Evolutionary conservation across 2,329 filamentous ascomycete species (phyloP), one percentile per base, ranked within the genome.

Genomic region (Septoria linicola): DNA sequence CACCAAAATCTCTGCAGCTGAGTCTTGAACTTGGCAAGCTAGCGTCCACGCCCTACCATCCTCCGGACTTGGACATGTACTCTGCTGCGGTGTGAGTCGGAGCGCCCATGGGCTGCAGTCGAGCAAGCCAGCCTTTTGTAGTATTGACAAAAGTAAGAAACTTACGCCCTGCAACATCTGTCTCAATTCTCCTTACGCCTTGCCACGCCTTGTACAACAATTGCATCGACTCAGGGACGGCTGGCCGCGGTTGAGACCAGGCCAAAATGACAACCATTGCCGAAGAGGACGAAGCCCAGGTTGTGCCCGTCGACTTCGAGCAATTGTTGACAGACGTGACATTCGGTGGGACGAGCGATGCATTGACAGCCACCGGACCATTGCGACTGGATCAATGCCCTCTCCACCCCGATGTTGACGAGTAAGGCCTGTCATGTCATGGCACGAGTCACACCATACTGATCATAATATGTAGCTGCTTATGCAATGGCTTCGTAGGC

Each of bases 401-500:
- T 23, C 30, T 54, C 2, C 56, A 59, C 34, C 54, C 57, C 11
- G 51, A 53, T 42, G 54, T 49, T 16, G 42, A 56, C 42, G 53
- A 56, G 58, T 60, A 48, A 53, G 54, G 23, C 37, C 30, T 23
- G 39, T 32, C 25, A 8, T 23, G 8, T n/a, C 11, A 8, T 8
- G 36, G n/a, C 11, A 34, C 14, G 5, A 6, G 31, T 4, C 11
- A 34, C 31, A 34, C 31, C 11, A 20, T 35, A 4, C 27, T 44
- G 25, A 37, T 19, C 4, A 31, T 2, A 19, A 5, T 16, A 8
- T 41, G 8, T 21, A 58, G 55, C 21, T 58, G 54, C 42, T 32
- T 49, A 10, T 58, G 54, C 45, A 49, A 57, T 41, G 51, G 50
- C 37, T 58, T 58, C 53, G 37, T 56, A 8, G 54, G 43, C 41